phyloP scores from a whole-genome alignment of 345 rosid species.

The Populus deltoides region DNA sequence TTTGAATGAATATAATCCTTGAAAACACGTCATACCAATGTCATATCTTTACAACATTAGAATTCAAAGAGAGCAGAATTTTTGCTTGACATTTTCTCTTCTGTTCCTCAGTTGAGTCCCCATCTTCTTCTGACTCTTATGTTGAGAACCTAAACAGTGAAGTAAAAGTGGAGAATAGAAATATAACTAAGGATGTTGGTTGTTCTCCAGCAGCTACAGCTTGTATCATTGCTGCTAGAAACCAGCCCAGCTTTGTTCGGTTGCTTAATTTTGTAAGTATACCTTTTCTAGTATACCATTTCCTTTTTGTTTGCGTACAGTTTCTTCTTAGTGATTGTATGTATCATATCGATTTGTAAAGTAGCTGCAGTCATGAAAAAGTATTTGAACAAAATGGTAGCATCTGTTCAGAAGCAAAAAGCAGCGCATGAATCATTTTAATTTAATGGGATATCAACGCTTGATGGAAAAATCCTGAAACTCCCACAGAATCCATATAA shows the following conservation, averaged over 20 bases:
- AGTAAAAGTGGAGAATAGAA: background rate
- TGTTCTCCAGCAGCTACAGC: slow-evolving; percentile 5
- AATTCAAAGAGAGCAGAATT: background rate
- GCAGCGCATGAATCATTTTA: background rate
- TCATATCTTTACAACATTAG: background rate
- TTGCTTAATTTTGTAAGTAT: slow-evolving; percentile 19
- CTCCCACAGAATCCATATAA: background rate
- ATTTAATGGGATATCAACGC: background rate
- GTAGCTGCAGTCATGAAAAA: background rate
- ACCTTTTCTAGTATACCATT: background rate
- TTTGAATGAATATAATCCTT: background rate
- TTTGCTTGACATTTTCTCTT: background rate
- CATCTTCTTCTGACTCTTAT: slow-evolving; percentile 20
- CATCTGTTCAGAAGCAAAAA: background rate
- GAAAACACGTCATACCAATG: background rate
- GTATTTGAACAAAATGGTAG: background rate
- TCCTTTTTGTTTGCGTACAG: background rate
- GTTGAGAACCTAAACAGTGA: slow-evolving; percentile 14
- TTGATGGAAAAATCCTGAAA: background rate
- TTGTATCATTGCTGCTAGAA: slow-evolving; percentile 9
- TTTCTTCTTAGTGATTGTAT: background rate
- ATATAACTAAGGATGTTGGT: background rate
- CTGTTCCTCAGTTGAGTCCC: slow-evolving; percentile 13
- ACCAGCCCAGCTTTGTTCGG: background rate
- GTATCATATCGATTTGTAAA: background rate